Evolutionary conservation across 768 basidiomycete species (phyloP).

Genomic region (Russula sp.): DNA sequence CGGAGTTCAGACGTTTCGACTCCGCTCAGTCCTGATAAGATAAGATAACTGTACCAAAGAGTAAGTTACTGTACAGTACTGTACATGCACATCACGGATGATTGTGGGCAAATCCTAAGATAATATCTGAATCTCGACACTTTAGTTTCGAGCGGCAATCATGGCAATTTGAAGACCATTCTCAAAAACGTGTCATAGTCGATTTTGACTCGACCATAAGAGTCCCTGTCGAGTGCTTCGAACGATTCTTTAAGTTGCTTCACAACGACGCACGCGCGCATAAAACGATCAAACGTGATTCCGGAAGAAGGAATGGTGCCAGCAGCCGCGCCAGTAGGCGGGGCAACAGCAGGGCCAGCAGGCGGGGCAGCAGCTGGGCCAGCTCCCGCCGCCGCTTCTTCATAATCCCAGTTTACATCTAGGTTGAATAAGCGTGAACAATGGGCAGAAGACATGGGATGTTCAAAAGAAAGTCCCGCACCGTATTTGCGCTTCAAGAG

Average conservation of each 20-base stretch:
- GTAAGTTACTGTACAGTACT: too few relatives aligned
- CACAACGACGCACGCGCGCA: slow-evolving; percentile 78
- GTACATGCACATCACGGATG: too few relatives aligned
- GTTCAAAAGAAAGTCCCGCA: slow-evolving; percentile 32
- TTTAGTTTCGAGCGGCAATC: slow-evolving; percentile 31
- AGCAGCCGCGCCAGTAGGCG: too few relatives aligned
- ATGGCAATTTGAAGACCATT: slow-evolving; percentile 61
- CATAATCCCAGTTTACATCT: slow-evolving; percentile 48
- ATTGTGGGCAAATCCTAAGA: too few relatives aligned
- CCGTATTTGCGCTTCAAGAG: slow-evolving; percentile 82
- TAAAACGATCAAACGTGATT: slow-evolving; percentile 84
- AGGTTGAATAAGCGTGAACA: neutral
- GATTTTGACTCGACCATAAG: slow-evolving; percentile 65
- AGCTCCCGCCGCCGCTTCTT: slow-evolving; percentile 31
- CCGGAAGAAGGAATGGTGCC: slow-evolving; percentile 40
- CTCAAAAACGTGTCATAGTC: slow-evolving; percentile 72
- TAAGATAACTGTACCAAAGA: too few relatives aligned
- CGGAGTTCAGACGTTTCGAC: too few relatives aligned
- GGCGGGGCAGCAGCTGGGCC: slow-evolving; percentile 37
- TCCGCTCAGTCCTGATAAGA: too few relatives aligned
- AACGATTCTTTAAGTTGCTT: slow-evolving; percentile 76
- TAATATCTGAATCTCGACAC: too few relatives aligned
- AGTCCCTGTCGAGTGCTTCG: slow-evolving; percentile 59
- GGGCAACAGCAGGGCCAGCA: too few relatives aligned
- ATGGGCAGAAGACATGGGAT: neutral